Evolutionary conservation across 768 basidiomycete species (phyloP).

Genomic region (Tephrocybe sp.): DNA sequence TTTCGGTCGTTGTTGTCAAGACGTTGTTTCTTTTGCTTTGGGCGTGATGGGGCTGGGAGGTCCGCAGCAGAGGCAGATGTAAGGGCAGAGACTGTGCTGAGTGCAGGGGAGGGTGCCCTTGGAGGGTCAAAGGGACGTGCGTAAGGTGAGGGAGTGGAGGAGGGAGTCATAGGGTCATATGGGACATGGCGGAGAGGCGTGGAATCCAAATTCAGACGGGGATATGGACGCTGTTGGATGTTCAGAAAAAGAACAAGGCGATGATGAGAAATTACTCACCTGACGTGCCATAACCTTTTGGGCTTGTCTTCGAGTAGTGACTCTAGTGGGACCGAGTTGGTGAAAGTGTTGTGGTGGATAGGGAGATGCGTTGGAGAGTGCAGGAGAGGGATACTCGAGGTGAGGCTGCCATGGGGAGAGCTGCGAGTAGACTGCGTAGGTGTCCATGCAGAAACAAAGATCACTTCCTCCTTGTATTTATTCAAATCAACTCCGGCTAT

Average conservation of each 20-base stretch:
- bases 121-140: constrained; percentile 39
- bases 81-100: constrained; percentile 51
- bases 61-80: constrained; percentile 39
- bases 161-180: constrained; percentile 44
- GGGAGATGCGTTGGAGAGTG: constrained; percentile 35
- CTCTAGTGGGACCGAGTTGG: constrained; percentile 44
- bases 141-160: constrained; percentile 45
- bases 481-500: no score
- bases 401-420: constrained; percentile 23
- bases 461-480: no score
- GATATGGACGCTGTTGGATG: neutral
- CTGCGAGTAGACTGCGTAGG: neutral
- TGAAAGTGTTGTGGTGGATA: constrained; percentile 22
- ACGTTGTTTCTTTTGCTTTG: constrained; percentile 66
- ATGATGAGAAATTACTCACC: neutral
- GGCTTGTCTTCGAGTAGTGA: constrained; percentile 41
- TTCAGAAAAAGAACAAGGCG: constrained; percentile 11
- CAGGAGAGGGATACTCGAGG: constrained; percentile 38
- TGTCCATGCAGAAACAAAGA: no score
- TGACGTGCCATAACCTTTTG: constrained; percentile 4
- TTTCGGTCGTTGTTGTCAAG: constrained; percentile 75
- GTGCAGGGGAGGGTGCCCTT: constrained; percentile 59
- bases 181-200: constrained; percentile 30
- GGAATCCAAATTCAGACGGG: constrained; percentile 7
- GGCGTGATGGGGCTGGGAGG: neutral